Conservation (phyloP, 768 basidiomycete genomes). For the Piloderma croceum region DNA sequence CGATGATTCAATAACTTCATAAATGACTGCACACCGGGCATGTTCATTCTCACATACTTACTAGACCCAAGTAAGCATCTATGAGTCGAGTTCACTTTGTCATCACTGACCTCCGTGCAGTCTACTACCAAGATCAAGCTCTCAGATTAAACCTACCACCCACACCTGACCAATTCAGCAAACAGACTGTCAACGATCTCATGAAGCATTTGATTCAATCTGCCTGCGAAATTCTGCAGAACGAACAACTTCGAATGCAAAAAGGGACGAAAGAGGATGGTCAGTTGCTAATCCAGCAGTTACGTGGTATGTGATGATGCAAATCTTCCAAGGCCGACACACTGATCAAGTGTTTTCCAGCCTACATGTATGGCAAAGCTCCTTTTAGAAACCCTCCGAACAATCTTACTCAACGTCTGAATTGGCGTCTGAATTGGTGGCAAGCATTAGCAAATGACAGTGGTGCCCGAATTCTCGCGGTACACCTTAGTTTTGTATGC, state of each 20-base stretch:
- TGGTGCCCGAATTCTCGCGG: too few species aligned
- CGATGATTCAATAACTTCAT: conserved; percentile 26
- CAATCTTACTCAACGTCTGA: too few species aligned
- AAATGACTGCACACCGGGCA: conserved; percentile 21
- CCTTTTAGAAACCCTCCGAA: too few species aligned
- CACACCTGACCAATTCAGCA: conserved; percentile 1
- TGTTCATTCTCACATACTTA: conserved; percentile 26
- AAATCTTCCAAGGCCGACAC: too few species aligned
- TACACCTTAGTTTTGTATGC: too few species aligned
- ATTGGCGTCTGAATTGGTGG: too few species aligned
- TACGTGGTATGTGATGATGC: too few species aligned
- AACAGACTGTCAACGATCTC: too few species aligned
- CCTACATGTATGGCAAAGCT: too few species aligned
- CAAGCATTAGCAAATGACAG: too few species aligned
- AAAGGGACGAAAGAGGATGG: conserved; percentile 7
- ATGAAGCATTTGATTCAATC: conserved; percentile 9
- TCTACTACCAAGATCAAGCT: conserved; percentile 16
- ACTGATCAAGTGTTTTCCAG: too few species aligned
- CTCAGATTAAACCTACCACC: conserved; percentile 10
- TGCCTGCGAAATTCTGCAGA: conserved; percentile 14
- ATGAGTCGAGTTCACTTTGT: conserved; percentile 5
- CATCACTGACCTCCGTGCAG: conserved; percentile 12
- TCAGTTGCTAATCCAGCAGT: conserved; percentile 14
- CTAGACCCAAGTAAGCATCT: conserved; percentile 21
- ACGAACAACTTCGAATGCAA: conserved; percentile 13